Conservation (phyloP, 1,139 yeast species). For the Hemisphaericaspora subhashii region DNA sequence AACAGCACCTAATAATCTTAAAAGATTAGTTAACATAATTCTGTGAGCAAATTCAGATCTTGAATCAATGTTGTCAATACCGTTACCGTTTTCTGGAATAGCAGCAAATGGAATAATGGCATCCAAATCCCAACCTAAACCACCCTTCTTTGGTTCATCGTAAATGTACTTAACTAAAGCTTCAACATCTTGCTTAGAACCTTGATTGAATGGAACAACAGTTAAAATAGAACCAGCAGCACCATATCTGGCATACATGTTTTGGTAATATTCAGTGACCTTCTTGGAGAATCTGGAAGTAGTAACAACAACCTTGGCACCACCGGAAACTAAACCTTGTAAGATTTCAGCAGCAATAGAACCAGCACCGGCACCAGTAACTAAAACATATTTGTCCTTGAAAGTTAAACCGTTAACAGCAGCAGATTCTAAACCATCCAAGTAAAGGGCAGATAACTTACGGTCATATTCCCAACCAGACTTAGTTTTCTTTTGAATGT, state of each 20-base stretch:
- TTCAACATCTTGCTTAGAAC: slow-evolving; percentile 90
- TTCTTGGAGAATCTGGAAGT: slow-evolving; percentile 93
- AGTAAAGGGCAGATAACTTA: slow-evolving; percentile 69
- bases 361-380: slow-evolving; percentile 99
- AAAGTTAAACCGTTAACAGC: slow-evolving; percentile 91
- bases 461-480: slow-evolving; percentile 88
- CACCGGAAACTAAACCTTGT: slow-evolving; percentile 94
- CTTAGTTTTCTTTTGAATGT: slow-evolving; percentile 73
- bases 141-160: slow-evolving; percentile 78
- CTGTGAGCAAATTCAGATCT: slow-evolving; percentile 97
- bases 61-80: slow-evolving; percentile 88
- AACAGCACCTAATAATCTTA: slow-evolving; percentile 88
- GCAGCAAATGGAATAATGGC: slow-evolving; percentile 97
- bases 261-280: slow-evolving; percentile 94
- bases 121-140: slow-evolving; percentile 98
- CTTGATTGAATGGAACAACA: slow-evolving; percentile 98
- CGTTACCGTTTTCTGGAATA: slow-evolving; percentile 97
- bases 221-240: slow-evolving; percentile 87
- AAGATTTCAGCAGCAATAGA: slow-evolving; percentile 97
- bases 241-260: slow-evolving; percentile 89
- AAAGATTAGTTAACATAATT: slow-evolving; percentile 93
- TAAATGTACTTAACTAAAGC: slow-evolving; percentile 84
- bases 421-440: slow-evolving; percentile 89
- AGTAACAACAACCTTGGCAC: slow-evolving; percentile 95
- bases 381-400: slow-evolving; percentile 83